Conservation (phyloP, 148 eudicot species). For the Rhododendron williamsianum region DNA sequence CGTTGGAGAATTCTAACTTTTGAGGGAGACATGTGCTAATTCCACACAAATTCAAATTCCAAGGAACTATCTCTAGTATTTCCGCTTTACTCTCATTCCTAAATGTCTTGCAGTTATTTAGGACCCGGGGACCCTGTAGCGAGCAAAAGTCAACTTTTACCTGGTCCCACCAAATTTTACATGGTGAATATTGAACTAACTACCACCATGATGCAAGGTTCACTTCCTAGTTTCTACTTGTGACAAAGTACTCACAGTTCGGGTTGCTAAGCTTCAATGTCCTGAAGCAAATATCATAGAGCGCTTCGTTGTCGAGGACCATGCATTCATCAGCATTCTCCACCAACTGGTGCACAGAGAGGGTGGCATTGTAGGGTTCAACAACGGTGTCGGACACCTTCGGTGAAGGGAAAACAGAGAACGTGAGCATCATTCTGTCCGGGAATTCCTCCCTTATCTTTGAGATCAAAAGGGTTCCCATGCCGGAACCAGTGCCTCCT, state of each 20-base stretch:
- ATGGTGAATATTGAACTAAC: too few species aligned
- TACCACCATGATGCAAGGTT: neutral
- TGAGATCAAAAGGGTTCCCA: neutral
- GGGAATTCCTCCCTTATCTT: conserved; percentile 1
- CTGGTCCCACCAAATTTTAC: too few species aligned
- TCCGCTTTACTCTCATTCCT: too few species aligned
- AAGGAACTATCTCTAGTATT: too few species aligned
- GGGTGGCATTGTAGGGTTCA: conserved; percentile 65
- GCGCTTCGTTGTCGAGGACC: conserved; percentile 21
- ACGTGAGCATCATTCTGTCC: neutral
- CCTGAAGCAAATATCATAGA: neutral
- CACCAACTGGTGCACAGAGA: conserved; percentile 73
- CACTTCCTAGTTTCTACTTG: neutral
- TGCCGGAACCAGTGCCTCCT: neutral
- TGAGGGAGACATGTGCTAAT: too few species aligned
- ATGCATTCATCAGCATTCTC: conserved; percentile 85
- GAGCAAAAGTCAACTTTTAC: too few species aligned
- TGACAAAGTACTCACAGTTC: neutral
- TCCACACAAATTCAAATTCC: too few species aligned
- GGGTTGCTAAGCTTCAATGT: conserved; percentile 21
- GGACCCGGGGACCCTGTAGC: too few species aligned
- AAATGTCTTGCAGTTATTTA: too few species aligned
- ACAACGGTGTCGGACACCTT: neutral
- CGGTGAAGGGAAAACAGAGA: neutral
- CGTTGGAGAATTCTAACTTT: too few species aligned